Evolutionary conservation across 108 stramenopile species (phyloP).

Genomic region (Nannochloropsis salina): DNA sequence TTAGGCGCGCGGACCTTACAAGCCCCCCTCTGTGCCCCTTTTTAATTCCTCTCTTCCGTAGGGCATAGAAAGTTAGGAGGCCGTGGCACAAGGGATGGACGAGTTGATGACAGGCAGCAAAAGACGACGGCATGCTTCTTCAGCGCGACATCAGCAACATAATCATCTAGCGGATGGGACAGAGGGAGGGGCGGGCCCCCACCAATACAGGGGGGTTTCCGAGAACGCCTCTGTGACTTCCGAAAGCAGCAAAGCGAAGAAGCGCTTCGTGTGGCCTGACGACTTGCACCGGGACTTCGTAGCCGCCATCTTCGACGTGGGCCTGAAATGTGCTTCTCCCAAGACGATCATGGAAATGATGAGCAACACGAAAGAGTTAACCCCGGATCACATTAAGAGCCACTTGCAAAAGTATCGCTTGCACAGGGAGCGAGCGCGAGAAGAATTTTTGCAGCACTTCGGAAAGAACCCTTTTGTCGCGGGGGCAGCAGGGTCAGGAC

Average conservation of each 20-base stretch:
- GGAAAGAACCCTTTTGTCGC: not conserved
- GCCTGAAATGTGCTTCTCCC: constrained; percentile 82
- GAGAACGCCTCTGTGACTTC: not conserved
- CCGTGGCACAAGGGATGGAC: not conserved
- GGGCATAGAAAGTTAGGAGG: not conserved
- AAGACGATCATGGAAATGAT: constrained; percentile 83
- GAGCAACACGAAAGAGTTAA: constrained; percentile 65
- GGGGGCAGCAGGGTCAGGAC: not conserved
- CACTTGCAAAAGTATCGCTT: constrained; percentile 92
- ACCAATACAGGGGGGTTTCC: not conserved
- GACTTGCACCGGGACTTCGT: not conserved
- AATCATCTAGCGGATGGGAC: not conserved
- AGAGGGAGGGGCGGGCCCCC: not conserved
- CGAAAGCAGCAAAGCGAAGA: constrained; percentile 16
- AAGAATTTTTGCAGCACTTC: constrained; percentile 74
- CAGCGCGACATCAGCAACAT: not conserved
- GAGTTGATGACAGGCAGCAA: not conserved
- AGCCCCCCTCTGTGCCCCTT: not conserved
- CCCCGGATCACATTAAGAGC: constrained; percentile 84
- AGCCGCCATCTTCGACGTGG: constrained; percentile 81
- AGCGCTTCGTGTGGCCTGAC: constrained; percentile 16
- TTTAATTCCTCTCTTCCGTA: not conserved
- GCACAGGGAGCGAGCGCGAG: constrained; percentile 71
- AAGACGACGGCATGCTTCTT: constrained; percentile 11
- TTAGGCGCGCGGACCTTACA: not conserved